Evolutionary conservation across 768 basidiomycete genomes (phyloP).

Genomic region (Mycena haematopus): DNA sequence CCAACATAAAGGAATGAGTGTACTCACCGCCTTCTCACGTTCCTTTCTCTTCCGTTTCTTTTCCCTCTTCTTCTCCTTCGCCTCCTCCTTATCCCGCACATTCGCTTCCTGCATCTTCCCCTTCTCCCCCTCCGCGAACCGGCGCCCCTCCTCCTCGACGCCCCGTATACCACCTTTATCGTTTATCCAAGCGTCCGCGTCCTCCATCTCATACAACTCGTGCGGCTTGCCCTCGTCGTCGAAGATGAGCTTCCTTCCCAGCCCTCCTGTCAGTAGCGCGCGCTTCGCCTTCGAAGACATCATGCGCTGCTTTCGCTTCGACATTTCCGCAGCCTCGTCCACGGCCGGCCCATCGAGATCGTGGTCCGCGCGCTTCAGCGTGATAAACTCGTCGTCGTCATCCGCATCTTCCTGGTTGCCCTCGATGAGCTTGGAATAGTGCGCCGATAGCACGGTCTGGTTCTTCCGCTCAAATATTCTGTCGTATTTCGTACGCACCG

Average conservation of each 20-base stretch:
- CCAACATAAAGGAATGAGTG: slow-evolving; percentile 23
- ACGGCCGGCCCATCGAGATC: slow-evolving; percentile 48
- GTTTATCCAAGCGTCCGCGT: slow-evolving; percentile 72
- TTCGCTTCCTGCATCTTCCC: slow-evolving; percentile 75
- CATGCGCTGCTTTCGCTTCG: slow-evolving; percentile 85
- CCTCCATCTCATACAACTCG: slow-evolving; percentile 83
- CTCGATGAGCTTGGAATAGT: slow-evolving; percentile 88
- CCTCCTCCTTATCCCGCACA: slow-evolving; percentile 78
- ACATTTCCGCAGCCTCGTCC: slow-evolving; percentile 54
- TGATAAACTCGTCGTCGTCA: slow-evolving; percentile 86
- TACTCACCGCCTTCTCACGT: slow-evolving; percentile 57
- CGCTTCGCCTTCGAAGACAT: slow-evolving; percentile 67
- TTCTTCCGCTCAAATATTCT: slow-evolving; percentile 98
- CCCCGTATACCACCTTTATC: slow-evolving; percentile 68
- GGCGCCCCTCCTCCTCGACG: slow-evolving; percentile 66
- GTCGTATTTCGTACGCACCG: slow-evolving; percentile 92
- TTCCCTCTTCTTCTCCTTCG: slow-evolving; percentile 86
- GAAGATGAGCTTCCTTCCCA: slow-evolving; percentile 81
- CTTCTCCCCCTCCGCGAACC: slow-evolving; percentile 78
- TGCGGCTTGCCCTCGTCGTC: slow-evolving; percentile 87
- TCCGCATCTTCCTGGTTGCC: slow-evolving; percentile 48
- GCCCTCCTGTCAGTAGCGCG: slow-evolving; percentile 66
- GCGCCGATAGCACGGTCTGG: slow-evolving; percentile 88
- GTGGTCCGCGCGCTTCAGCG: slow-evolving; percentile 91
- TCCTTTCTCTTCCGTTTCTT: slow-evolving; percentile 94